A percentile compares a stretch with the other conserved stretches of the same genome.
Conservation (phyloP, 257 asterid genomes). For the Fraxinus quadrangulata region DNA sequence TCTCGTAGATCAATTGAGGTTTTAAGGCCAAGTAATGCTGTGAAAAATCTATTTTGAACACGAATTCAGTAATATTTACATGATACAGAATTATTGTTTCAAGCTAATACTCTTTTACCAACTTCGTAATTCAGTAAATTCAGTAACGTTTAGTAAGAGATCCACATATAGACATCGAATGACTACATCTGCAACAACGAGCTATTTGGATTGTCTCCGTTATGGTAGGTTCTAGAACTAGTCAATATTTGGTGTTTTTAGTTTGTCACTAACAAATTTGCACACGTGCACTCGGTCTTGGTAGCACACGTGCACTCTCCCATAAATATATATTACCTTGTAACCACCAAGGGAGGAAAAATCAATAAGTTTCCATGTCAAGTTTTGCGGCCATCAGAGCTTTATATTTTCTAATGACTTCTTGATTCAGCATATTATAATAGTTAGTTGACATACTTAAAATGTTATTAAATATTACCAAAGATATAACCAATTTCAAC, state of each 20-base stretch:
- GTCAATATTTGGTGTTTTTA: too few relatives aligned
- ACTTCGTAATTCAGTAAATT: too few relatives aligned
- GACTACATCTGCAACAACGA: neutral
- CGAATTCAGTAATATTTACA: too few relatives aligned
- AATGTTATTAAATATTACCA: too few relatives aligned
- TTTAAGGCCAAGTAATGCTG: too few relatives aligned
- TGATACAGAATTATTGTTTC: too few relatives aligned
- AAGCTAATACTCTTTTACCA: neutral
- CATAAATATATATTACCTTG: neutral
- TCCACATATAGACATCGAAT: too few relatives aligned
- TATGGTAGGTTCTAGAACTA: neutral
- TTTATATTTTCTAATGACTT: neutral
- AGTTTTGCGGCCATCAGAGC: neutral
- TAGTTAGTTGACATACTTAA: neutral
- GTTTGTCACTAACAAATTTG: too few relatives aligned
- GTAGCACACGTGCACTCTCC: neutral
- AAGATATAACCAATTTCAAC: too few relatives aligned
- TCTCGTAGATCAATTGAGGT: too few relatives aligned
- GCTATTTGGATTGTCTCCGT: neutral
- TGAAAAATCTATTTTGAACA: too few relatives aligned
- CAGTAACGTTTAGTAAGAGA: too few relatives aligned
- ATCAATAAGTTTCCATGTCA: neutral
- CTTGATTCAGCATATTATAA: neutral
- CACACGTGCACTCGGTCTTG: neutral
- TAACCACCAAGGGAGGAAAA: neutral